A percentile compares a stretch with the other conserved stretches of the same genome.
Conservation (phyloP, 2,329 filamentous ascomycete species). For the Colletotrichum sp. region DNA sequence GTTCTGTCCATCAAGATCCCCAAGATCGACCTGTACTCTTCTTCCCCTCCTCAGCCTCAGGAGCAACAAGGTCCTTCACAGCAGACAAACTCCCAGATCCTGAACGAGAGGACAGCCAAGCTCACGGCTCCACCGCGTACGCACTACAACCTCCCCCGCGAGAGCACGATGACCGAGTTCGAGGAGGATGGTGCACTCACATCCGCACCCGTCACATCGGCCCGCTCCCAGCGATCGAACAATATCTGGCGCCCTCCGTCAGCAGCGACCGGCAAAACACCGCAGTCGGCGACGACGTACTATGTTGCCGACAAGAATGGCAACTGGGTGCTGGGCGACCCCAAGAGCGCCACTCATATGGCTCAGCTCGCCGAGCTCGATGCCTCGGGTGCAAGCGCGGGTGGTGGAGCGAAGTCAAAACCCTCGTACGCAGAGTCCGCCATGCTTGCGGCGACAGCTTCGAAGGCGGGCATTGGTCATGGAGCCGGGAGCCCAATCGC, state of each 20-base stretch:
- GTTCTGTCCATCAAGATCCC: conserved; percentile 46
- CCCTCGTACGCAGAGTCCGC: conserved; percentile 16
- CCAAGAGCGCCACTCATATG: conserved; percentile 27
- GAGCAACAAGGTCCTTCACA: conserved; percentile 5
- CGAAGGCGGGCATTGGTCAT: conserved; percentile 21
- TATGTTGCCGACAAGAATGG: conserved; percentile 58
- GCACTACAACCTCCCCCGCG: conserved; percentile 29
- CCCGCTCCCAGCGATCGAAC: conserved; percentile 33
- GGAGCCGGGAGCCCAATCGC: conserved; percentile 14
- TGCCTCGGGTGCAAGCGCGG: conserved; percentile 19
- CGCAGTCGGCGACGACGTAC: conserved; percentile 48
- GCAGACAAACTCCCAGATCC: conserved; percentile 19
- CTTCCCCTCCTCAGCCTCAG: conserved; percentile 2
- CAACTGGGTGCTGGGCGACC: conserved; percentile 57
- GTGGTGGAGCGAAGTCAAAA: conserved; percentile 11
- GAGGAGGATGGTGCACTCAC: conserved; percentile 52
- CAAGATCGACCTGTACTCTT: conserved; percentile 1
- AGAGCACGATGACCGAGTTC: conserved; percentile 57
- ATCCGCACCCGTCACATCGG: conserved; percentile 9
- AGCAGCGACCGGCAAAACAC: conserved; percentile 32
- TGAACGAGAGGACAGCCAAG: conserved; percentile 10
- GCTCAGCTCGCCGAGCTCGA: conserved; percentile 30
- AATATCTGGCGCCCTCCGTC: conserved; percentile 58
- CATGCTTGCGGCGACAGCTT: conserved; percentile 21
- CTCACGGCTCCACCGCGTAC: conserved; percentile 19